Evolutionary conservation across 2,329 filamentous ascomycete species (phyloP).

Genomic region (Hortaea sp.): DNA sequence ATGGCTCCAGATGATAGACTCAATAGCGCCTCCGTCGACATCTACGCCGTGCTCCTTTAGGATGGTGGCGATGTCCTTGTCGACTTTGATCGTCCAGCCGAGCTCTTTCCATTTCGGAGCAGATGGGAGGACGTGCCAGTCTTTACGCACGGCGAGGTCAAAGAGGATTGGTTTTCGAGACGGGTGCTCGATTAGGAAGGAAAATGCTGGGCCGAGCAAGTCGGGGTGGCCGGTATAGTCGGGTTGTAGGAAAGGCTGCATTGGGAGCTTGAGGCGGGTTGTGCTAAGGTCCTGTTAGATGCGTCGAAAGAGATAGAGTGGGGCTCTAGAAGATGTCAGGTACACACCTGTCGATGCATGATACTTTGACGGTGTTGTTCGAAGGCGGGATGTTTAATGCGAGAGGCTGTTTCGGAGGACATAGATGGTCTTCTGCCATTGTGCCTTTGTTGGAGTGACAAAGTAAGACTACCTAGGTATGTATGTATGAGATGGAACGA

Average conservation of each 20-base stretch:
- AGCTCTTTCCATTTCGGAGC: conserved; percentile 20
- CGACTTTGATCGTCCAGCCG: conserved; percentile 29
- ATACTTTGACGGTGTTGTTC: conserved; percentile 23
- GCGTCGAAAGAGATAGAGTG: too few relatives aligned
- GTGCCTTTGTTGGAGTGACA: too few relatives aligned
- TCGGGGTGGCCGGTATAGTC: conserved; percentile 29
- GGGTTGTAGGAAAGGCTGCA: conserved; percentile 27
- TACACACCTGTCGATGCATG: conserved; percentile 25
- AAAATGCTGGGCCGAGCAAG: conserved; percentile 32
- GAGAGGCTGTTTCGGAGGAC: conserved; percentile 20
- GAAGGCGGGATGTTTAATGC: conserved; percentile 25
- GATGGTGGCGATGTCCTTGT: conserved; percentile 34
- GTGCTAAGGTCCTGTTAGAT: conserved; percentile 14
- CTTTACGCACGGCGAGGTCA: conserved; percentile 39
- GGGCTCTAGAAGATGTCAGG: not conserved
- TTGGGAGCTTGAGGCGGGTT: conserved; percentile 21
- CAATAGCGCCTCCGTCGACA: conserved; percentile 27
- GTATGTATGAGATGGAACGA: too few relatives aligned
- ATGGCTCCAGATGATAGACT: conserved; percentile 25
- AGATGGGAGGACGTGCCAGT: conserved; percentile 32
- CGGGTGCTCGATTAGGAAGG: conserved; percentile 41
- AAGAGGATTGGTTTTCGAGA: conserved; percentile 34
- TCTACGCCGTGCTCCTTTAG: conserved; percentile 30
- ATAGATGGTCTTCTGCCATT: conserved; percentile 13
- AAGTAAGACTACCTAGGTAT: too few relatives aligned